These are phyloP conservation scores for Amanita rubescens DNA, from an alignment of 768 basidiomycete genomes.

Conservation along the genomic window DNA sequence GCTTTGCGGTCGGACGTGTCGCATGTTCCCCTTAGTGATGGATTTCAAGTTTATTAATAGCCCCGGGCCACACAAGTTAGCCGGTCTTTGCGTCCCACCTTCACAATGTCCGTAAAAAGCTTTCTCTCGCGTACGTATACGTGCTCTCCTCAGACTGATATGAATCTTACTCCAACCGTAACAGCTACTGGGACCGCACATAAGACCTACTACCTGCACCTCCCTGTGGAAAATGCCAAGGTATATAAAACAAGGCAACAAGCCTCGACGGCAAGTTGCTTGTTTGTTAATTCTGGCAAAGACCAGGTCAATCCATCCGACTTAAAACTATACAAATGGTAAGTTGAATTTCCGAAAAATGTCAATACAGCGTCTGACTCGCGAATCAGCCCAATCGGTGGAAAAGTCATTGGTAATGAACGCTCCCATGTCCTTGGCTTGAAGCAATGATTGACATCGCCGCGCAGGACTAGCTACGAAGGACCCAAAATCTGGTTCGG, in stretches of 20 bases:
- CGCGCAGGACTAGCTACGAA: background rate
- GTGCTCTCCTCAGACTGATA: too few species aligned
- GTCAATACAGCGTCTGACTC: background rate
- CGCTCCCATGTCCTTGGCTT: background rate
- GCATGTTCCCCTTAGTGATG: background rate
- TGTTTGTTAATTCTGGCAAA: background rate
- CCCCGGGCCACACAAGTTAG: too few species aligned
- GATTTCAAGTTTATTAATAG: too few species aligned
- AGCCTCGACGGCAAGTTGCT: background rate
- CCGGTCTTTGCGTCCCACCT: background rate
- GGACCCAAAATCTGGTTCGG: background rate
- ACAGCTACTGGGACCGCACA: background rate
- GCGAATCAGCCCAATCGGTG: background rate
- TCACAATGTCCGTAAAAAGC: background rate
- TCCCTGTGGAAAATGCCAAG: background rate
- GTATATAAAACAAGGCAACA: background rate
- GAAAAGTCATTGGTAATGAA: background rate
- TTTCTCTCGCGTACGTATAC: background rate
- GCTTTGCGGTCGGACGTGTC: background rate
- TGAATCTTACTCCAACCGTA: background rate
- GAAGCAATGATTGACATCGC: background rate
- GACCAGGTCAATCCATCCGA: background rate
- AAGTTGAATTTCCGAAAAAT: background rate
- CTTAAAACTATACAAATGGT: background rate
- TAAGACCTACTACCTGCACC: background rate